Conservation (phyloP, 1,284 basidiomycete genomes). For the Microbotryomycetes sp. region DNA sequence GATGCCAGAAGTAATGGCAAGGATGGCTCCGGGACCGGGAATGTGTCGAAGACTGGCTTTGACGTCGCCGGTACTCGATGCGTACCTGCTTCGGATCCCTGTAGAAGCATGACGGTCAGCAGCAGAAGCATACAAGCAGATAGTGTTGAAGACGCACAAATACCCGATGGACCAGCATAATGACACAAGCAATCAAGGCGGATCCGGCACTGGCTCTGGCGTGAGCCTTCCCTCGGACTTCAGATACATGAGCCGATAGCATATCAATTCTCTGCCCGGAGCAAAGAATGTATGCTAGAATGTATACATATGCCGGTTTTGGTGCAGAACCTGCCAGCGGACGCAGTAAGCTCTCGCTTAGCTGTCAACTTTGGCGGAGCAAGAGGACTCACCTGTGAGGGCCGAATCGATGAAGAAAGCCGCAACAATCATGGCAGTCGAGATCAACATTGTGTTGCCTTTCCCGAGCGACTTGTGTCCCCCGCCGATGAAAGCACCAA, state of each 20-base stretch:
- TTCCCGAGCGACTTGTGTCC: slow-evolving; percentile 21
- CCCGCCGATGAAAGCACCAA: slow-evolving; percentile 2
- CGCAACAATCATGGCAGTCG: slow-evolving; percentile 17
- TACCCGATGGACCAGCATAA: neutral
- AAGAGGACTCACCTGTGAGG: slow-evolving; percentile 16
- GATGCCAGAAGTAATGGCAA: slow-evolving; percentile 3
- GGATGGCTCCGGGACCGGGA: neutral
- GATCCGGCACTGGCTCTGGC: slow-evolving; percentile 6
- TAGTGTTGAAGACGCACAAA: slow-evolving; percentile 7
- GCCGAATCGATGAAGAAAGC: slow-evolving; percentile 24
- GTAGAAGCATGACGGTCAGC: neutral
- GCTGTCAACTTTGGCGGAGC: too few relatives aligned
- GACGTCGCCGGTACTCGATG: neutral
- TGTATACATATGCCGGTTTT: slow-evolving; percentile 20
- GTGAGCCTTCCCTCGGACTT: slow-evolving; percentile 12
- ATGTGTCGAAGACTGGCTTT: neutral
- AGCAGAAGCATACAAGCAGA: neutral
- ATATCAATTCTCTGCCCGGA: slow-evolving; percentile 24
- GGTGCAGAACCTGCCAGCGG: neutral
- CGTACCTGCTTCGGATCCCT: neutral
- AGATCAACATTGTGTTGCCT: slow-evolving; percentile 30
- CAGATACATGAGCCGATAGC: slow-evolving; percentile 7
- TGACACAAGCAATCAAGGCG: neutral
- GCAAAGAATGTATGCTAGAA: slow-evolving; percentile 25
- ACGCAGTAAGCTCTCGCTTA: too few relatives aligned